Evolutionary conservation across 768 basidiomycete genomes (phyloP).

Genomic region (Pleurotus ostreatus): DNA sequence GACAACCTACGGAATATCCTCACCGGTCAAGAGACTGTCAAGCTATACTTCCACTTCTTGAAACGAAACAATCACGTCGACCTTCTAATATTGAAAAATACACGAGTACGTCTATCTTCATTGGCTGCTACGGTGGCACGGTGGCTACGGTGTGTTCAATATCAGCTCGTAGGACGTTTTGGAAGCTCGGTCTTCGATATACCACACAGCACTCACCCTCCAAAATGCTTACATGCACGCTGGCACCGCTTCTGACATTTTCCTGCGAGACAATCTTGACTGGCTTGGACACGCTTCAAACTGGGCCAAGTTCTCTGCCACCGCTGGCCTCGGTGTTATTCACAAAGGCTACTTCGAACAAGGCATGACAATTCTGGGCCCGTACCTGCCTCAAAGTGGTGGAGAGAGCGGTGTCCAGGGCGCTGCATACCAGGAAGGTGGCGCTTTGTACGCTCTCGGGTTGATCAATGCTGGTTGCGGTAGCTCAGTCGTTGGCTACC

Average conservation of each 20-base stretch:
- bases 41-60: constrained; percentile 92
- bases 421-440: constrained; percentile 90
- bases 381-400: constrained; percentile 82
- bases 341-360: constrained; percentile 96
- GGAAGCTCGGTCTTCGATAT: constrained; percentile 93
- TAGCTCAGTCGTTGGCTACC: constrained; percentile 67
- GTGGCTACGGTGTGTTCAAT: not conserved
- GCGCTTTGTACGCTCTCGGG: constrained; percentile 92
- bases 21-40: constrained; percentile 87
- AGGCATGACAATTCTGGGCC: constrained; percentile 87
- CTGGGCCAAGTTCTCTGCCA: constrained; percentile 98
- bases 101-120: constrained; percentile 55
- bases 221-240: constrained; percentile 98
- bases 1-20: constrained; percentile 81
- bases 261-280: constrained; percentile 93
- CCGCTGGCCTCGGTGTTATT: constrained; percentile 94
- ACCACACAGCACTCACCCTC: constrained; percentile 93
- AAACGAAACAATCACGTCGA: constrained; percentile 93
- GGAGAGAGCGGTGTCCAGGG: constrained; percentile 75
- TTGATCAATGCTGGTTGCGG: constrained; percentile 93
- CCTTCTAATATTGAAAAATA: constrained; percentile 85
- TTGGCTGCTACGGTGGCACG: not conserved
- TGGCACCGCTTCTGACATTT: constrained; percentile 94
- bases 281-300: constrained; percentile 95
- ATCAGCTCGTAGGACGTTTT: constrained; percentile 63